Evolutionary conservation across 2,329 filamentous ascomycete genomes (phyloP).

Genomic region (Pyrenochaeta sp.): DNA sequence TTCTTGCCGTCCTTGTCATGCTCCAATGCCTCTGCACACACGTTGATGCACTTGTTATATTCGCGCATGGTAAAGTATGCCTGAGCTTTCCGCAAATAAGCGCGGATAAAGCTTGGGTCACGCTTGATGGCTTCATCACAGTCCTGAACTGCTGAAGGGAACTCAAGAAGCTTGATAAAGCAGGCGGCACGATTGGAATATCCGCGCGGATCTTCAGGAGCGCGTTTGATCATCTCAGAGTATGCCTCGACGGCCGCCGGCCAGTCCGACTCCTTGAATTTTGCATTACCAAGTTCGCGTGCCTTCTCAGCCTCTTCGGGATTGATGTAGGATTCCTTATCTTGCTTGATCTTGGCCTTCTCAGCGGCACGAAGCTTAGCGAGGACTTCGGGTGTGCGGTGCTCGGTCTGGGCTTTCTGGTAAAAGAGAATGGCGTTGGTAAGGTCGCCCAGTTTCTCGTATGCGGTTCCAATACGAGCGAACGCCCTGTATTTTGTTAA

Average conservation of each 20-base stretch:
- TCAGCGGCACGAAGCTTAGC: conserved; percentile 91
- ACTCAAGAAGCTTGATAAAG: conserved; percentile 94
- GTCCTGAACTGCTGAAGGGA: conserved; percentile 91
- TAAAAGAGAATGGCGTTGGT: conserved; percentile 85
- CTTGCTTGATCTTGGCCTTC: conserved; percentile 79
- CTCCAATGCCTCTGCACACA: conserved; percentile 79
- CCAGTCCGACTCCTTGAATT: conserved; percentile 97
- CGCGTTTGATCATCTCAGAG: conserved; percentile 95
- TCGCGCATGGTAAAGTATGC: conserved; percentile 97
- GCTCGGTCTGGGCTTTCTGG: conserved; percentile 92
- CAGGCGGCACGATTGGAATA: conserved; percentile 98
- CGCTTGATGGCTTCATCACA: conserved; percentile 91
- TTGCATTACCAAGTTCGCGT: conserved; percentile 91
- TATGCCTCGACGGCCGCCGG: conserved; percentile 94
- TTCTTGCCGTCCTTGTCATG: conserved; percentile 84
- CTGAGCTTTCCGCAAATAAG: conserved; percentile 96
- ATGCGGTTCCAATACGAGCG: conserved; percentile 89
- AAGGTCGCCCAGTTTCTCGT: conserved; percentile 88
- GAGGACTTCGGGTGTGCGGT: conserved; percentile 93
- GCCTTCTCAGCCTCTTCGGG: conserved; percentile 94
- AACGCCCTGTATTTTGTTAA: conserved; percentile 67
- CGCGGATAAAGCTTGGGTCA: conserved; percentile 91
- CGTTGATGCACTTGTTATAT: conserved; percentile 93
- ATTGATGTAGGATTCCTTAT: conserved; percentile 84
- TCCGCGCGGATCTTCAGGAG: conserved; percentile 88